Evolutionary conservation across 2,329 filamentous ascomycete genomes (phyloP), one percentile per base, ranked within the genome.

Genomic region (Colletotrichum sansevieriae): DNA sequence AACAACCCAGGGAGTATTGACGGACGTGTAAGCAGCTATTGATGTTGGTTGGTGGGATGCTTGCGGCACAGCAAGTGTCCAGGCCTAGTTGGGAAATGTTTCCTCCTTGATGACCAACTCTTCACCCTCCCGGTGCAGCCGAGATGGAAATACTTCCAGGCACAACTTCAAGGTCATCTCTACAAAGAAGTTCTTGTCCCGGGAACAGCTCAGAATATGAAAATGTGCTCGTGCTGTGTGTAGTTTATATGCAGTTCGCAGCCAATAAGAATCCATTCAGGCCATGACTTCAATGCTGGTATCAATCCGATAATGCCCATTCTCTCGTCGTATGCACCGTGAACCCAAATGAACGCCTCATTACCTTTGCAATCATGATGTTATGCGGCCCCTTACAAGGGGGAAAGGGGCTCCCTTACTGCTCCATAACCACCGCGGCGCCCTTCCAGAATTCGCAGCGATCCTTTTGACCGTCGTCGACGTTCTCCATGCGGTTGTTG

Each of bases 361-460:
- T 66, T 46, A 61, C 29, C 39, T 35, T 22, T 7, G 29, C 18
- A 13, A 18, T 49, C 46, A 37, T 55, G 3, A 39, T n/a, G n/a
- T 18, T 29, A 29, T 29, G 29, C 29, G 29, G 29, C 47, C 35
- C 3, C 37, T 6, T 54, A 25, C 29, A 5, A 18, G 13, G 9
- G 33, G 4, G 11, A 5, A 4, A 4, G 1, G 25, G 25, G 25
- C 29, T 29, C 29, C 8, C 47, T 54, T 13, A 69, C 49, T 71
- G 75, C 55, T 74, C 68, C 33, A 72, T 78, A 0, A 74, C 70
- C 33, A 74, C 74, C 35, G 76, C 79, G 60, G 84, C 72, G 3
- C 72, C 74, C 52, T 73, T 71, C 83, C 83, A 85, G 59, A 83
- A 82, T 15, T 71, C 70, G 68, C 83, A 85, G 60, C 83, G 75